These are phyloP conservation scores for Nicotiana attenuata DNA, from an alignment of 257 asterid genomes.

Conservation along the genomic window DNA sequence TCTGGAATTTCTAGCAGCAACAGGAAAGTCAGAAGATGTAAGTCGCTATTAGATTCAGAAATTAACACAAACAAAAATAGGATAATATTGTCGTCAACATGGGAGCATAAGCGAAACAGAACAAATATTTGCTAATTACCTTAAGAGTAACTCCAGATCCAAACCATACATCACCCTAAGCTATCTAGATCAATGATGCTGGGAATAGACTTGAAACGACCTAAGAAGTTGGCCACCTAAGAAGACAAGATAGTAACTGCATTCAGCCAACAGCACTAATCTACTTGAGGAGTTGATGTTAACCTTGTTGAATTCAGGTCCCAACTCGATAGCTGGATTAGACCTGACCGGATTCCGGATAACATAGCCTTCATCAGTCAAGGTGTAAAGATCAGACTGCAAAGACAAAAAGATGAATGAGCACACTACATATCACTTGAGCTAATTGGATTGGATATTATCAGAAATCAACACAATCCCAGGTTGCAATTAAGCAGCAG, in stretches of 20 bases:
- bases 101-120: too few species aligned
- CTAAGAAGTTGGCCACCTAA: conserved; percentile 76
- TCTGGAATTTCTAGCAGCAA: conserved; percentile 91
- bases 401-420: conserved; percentile 23
- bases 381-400: conserved; percentile 95
- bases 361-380: conserved; percentile 80
- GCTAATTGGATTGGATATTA: not conserved
- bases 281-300: conserved; percentile 7
- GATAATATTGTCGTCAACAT: not conserved
- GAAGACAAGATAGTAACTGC: not conserved
- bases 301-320: conserved; percentile 98
- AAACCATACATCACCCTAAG: conserved; percentile 94
- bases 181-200: conserved; percentile 84
- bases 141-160: conserved; percentile 69
- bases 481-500: conserved; percentile 47
- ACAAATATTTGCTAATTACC: conserved; percentile 31
- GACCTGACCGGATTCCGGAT: conserved; percentile 73
- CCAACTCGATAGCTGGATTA: conserved; percentile 87
- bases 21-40: not conserved
- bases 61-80: not conserved
- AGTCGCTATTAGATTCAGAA: not conserved
- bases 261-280: conserved; percentile 4
- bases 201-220: conserved; percentile 91
- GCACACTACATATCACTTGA: not conserved
- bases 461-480: not conserved